Base-by-base conservation (phyloP, 768 basidiomycete species). In the Cubamyces lactineus region DNA sequence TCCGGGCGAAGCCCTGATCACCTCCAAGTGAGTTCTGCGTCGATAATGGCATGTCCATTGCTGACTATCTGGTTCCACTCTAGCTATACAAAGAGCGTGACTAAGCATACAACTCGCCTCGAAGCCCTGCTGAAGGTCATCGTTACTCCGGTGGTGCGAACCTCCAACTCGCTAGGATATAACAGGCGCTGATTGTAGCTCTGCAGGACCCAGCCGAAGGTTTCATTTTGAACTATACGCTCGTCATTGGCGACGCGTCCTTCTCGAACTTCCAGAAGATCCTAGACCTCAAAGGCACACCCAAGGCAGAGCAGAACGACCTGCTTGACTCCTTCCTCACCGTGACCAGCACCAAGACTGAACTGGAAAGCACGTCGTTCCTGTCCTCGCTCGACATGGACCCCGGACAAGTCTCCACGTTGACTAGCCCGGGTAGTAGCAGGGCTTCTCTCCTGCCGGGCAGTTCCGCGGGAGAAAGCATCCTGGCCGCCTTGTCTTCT, bases 191-290 rank as follows among this genome's bases (percentile, higher is more conserved):
- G 57, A 26, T 52, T 43, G 47, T 57, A 24, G 8, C 59, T 34
- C n/a, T 62, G 0, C 54, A 96, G 89, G 92, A 96, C 69, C 95
- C 96, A 16, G 79, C 92, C 1, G 94, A 96, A 73, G 93, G 91
- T 2, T 98, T 99, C 71, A 92, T 98, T 63, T 81, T 95, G 57
- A 98, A 98, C 70, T 99, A 98, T 71, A 95, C 93, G 8, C 82
- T 98, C 24, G 82, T 98, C 59, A 92, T 99, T 64, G 93, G 93
- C 23, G 96, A 98, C 75, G 88, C 91, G 5, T 96, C 95, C 2
- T 96, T 96, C 75, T 90, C 89, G 30, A 98, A 98, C 75, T 99
- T 99, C 79, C 97, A 98, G 79, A 99, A 99, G 95, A 92, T 98
- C 56, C 82, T 98, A 17, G 96, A 98, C 74, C 82, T 98, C 51